A percentile compares a stretch with the other conserved stretches of the same genome.
Evolutionary conservation across 495 filamentous ascomycete species (phyloP).

Genomic region (Annulohypoxylon nitens): DNA sequence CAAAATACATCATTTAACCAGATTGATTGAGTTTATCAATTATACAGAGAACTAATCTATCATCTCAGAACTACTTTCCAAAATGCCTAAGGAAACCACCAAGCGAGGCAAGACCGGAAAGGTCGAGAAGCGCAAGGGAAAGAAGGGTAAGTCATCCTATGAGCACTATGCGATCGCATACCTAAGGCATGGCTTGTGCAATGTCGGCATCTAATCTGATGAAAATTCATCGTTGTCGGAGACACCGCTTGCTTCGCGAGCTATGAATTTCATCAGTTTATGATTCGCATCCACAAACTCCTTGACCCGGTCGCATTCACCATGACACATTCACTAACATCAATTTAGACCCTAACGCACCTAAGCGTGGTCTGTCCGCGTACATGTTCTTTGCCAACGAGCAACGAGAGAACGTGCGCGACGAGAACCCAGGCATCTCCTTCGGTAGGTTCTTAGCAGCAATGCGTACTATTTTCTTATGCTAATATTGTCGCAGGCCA

Average conservation of each 20-base stretch:
- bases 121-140: conserved; percentile 59
- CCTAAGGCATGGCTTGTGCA: neutral
- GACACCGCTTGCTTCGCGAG: neutral
- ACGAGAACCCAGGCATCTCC: conserved; percentile 97
- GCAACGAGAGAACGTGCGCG: conserved; percentile 95
- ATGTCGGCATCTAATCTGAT: neutral
- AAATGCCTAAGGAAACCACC: conserved; percentile 64
- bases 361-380: conserved; percentile 98
- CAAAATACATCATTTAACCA: neutral
- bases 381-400: conserved; percentile 99
- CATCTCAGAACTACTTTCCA: conserved; percentile 46
- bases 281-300: neutral
- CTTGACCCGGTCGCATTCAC: neutral
- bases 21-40: neutral
- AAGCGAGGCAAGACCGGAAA: conserved; percentile 60
- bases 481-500: conserved; percentile 71
- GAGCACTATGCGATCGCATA: conserved; percentile 5
- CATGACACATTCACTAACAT: conserved; percentile 15
- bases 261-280: neutral
- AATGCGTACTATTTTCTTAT: neutral
- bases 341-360: conserved; percentile 90
- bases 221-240: neutral
- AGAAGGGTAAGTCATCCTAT: conserved; percentile 62
- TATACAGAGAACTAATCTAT: conserved; percentile 38
- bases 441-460: conserved; percentile 75